Conservation (phyloP, 2,329 filamentous ascomycete species). For the Fusarium phyllophilum region DNA sequence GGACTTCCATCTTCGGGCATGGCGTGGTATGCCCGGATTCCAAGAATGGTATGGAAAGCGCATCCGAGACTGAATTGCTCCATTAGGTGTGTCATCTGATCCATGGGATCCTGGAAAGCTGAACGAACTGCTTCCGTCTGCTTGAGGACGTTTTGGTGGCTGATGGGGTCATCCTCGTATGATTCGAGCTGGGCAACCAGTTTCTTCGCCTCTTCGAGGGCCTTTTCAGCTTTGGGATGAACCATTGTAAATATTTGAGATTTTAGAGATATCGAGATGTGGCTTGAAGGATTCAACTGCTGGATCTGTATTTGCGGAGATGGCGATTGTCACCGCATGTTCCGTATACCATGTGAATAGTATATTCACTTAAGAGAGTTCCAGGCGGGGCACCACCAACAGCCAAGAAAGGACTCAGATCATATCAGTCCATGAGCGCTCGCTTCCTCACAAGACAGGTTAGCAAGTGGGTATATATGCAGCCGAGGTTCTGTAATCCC, state of each 20-base stretch:
- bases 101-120: conserved; percentile 43
- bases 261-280: background rate
- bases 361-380: conserved; percentile 14
- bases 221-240: conserved; percentile 40
- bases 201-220: conserved; percentile 42
- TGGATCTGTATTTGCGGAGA: background rate
- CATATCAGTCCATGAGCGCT: background rate
- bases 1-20: conserved; percentile 41
- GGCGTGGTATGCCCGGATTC: conserved; percentile 41
- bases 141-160: conserved; percentile 37
- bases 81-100: conserved; percentile 40
- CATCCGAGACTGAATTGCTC: conserved; percentile 39
- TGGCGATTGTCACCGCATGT: background rate
- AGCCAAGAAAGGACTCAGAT: background rate
- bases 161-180: conserved; percentile 39
- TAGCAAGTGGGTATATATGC: background rate
- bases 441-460: background rate
- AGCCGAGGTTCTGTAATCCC: background rate
- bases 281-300: background rate
- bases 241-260: conserved; percentile 8
- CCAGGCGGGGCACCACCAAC: conserved; percentile 14
- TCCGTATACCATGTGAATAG: background rate
- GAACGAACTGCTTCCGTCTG: conserved; percentile 40
- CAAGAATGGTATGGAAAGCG: conserved; percentile 43
- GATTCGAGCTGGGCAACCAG: conserved; percentile 42